Conservation (phyloP, 192 early-diverging fungal species). For the Lobosporangium transversale region DNA sequence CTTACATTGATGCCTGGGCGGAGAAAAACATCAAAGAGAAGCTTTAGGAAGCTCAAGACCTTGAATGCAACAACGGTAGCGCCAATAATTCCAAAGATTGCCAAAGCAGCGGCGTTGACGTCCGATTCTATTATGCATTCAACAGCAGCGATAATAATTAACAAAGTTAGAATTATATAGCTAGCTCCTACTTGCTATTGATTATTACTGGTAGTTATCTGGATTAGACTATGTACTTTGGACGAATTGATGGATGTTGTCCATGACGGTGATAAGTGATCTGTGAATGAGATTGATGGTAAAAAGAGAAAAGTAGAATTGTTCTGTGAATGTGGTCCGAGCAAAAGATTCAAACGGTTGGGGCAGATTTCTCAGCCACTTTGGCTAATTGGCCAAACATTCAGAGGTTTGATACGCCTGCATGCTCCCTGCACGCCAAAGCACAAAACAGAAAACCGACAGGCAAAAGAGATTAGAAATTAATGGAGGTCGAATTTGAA, state of each 20-base stretch:
- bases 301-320: constrained; percentile 4
- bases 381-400: no score
- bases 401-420: no score
- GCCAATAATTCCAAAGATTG: constrained; percentile 53
- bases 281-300: neutral
- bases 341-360: no score
- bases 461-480: neutral
- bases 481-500: constrained; percentile 40
- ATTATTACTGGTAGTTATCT: no score
- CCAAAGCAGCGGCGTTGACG: constrained; percentile 33
- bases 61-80: constrained; percentile 40
- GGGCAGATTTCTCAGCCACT: no score
- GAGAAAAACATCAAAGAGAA: constrained; percentile 55
- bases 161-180: neutral
- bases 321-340: neutral
- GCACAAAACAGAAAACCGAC: neutral
- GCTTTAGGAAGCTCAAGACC: constrained; percentile 53
- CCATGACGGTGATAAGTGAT: constrained; percentile 26
- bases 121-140: constrained; percentile 27
- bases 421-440: no score
- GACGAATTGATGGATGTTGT: constrained; percentile 42
- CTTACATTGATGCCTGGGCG: constrained; percentile 57
- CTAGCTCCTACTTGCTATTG: no score
- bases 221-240: constrained; percentile 29
- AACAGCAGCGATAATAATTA: neutral